phyloP scores from a whole-genome alignment of 176 grass and related monocot species.

The Musa itinerans region DNA sequence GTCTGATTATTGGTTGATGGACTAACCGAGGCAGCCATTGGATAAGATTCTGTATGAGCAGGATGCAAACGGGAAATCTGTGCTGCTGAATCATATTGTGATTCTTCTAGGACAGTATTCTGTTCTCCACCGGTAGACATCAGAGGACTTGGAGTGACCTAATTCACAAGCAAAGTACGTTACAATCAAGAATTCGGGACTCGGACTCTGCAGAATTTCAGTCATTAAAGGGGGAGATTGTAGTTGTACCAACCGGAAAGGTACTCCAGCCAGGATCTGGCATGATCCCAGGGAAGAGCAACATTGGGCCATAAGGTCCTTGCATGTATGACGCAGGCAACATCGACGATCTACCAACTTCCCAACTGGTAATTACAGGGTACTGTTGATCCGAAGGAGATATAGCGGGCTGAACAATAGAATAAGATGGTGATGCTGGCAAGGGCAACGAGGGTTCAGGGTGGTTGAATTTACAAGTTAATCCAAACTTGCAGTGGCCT shows the following conservation, averaged over 20 bases:
- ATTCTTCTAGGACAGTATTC: constrained; percentile 36
- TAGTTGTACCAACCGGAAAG: constrained; percentile 46
- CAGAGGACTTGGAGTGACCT: constrained; percentile 39
- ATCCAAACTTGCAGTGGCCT: constrained; percentile 77
- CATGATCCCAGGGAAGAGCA: constrained; percentile 54
- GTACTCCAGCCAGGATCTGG: constrained; percentile 71
- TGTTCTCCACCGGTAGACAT: constrained; percentile 8
- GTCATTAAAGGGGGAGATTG: background rate
- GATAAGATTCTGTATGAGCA: constrained; percentile 35
- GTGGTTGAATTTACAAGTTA: constrained; percentile 78
- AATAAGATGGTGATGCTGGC: constrained; percentile 37
- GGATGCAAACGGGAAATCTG: constrained; percentile 27
- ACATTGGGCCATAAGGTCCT: constrained; percentile 64
- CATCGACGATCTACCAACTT: constrained; percentile 55
- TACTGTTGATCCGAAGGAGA: constrained; percentile 48
- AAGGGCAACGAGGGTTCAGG: constrained; percentile 29
- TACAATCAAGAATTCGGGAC: too few relatives aligned
- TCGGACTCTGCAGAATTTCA: background rate
- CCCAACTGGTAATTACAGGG: constrained; percentile 46
- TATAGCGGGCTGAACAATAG: constrained; percentile 32
- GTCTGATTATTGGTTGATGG: constrained; percentile 36
- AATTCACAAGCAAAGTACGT: constrained; percentile 1
- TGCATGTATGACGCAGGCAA: constrained; percentile 21
- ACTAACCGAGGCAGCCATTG: constrained; percentile 34
- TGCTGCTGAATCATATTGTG: constrained; percentile 34